phyloP scores from a whole-genome alignment of 2,329 filamentous ascomycete species.

The Sporothrix sp. region DNA sequence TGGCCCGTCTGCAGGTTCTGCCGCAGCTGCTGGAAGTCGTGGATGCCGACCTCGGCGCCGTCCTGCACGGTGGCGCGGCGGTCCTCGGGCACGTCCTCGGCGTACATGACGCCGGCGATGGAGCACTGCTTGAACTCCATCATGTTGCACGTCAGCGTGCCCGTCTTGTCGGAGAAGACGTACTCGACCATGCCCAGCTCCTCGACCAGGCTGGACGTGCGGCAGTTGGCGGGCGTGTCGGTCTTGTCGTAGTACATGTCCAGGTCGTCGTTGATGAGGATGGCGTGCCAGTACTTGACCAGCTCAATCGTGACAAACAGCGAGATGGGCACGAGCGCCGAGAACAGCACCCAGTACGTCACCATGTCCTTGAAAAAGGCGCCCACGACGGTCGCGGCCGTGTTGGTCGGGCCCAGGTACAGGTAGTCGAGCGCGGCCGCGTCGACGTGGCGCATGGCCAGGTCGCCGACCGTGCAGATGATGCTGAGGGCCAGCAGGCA shows the following conservation, averaged over 20 bases:
- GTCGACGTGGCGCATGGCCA: conserved; percentile 64
- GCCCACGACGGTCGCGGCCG: conserved; percentile 46
- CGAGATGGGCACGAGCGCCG: conserved; percentile 90
- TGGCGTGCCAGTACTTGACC: conserved; percentile 97
- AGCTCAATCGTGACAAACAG: conserved; percentile 96
- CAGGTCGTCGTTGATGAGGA: conserved; percentile 91
- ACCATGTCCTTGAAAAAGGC: conserved; percentile 92
- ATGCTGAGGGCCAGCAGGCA: conserved; percentile 79
- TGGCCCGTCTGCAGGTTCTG: conserved; percentile 57
- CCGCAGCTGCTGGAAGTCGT: conserved; percentile 69
- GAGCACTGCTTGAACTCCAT: conserved; percentile 98
- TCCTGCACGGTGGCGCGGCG: conserved; percentile 70
- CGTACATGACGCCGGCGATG: conserved; percentile 89
- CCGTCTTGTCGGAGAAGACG: conserved; percentile 93
- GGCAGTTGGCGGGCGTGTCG: conserved; percentile 89
- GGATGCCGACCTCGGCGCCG: conserved; percentile 65
- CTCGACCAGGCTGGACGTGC: conserved; percentile 92
- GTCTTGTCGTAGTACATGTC: conserved; percentile 97
- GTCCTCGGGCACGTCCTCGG: conserved; percentile 85
- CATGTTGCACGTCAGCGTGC: conserved; percentile 81
- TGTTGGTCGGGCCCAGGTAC: conserved; percentile 51
- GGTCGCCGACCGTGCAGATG: conserved; percentile 82
- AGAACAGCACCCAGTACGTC: conserved; percentile 98
- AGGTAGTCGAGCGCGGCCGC: conserved; percentile 62
- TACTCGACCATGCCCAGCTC: conserved; percentile 97